Evolutionary conservation across 2,329 filamentous ascomycete species (phyloP), one percentile per base, ranked within the genome.

Genomic region (Aplosporella prunicola): DNA sequence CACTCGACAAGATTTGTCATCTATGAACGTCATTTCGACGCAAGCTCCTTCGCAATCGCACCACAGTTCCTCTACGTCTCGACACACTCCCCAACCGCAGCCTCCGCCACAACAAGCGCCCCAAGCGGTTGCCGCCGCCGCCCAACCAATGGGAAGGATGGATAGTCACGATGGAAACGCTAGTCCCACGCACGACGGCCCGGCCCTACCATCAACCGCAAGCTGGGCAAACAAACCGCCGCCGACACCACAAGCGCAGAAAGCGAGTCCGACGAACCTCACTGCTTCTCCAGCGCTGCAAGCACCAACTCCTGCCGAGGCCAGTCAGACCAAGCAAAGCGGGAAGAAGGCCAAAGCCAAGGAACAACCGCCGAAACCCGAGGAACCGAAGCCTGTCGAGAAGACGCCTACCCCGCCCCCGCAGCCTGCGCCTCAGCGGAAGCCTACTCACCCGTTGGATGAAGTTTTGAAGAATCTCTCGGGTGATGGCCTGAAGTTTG

Each of bases 1-100:
- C 57, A 93, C 86, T 7, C 76, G 91, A 32, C 87, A 95, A 57
- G 89, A 95, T 58, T 64, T 96, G 24, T 96, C 89, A 1, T 93
- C 88, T 13, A 84, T 95, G 70, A 96, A 95, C 52, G 89, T 84
- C 43, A 79, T 87, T 40, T 83, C 81, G 44, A 87, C 82, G 2
- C 86, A 80, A 55, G 68, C 86, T 50, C 75, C 81, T 23, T 78
- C 79, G 2, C 64, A 82, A 34, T 64, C 68, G 4, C 63, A 62
- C 3, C 65, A 65, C 35, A 64, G 67, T 26, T 69, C 63, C 20
- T 63, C 69, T 9, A 72, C 75, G 5, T 68, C 10, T n/a, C n/a
- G n/a, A n/a, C 63, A 61, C 20, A 56, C 57, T 32, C 45, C 62
- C 5, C 49, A 53, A 35, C 48, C 56, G 39, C 51, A 55, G 41